Evolutionary conservation across 1,284 basidiomycete genomes (phyloP), one percentile per base, ranked within the genome.

Genomic region (Leccinum griseonigrum): DNA sequence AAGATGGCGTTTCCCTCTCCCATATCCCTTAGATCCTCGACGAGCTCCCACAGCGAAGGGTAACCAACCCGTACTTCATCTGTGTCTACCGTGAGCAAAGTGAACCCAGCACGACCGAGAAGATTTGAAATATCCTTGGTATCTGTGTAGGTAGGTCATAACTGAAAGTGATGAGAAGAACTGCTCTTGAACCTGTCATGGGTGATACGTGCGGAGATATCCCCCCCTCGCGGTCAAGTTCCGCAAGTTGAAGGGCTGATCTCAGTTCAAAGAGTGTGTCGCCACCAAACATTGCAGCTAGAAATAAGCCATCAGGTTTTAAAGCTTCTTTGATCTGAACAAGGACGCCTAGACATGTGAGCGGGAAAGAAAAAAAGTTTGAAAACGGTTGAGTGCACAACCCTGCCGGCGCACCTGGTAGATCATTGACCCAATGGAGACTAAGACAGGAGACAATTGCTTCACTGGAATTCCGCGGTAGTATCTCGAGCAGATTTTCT

Each of bases 351-450:
- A 48, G 54, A 54, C 55, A 40, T 54, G 40, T 50, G 31, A 34
- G 11, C 52, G n/a, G 5, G 31, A n/a, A 56, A 52, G 34, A 52
- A 34, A 29, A 34, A 29, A n/a, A 1, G 7, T 66, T 22, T 34
- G 16, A 36, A 32, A 34, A 16, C 6, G 18, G 54, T 32, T 36
- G 14, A 2, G 22, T 54, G 13, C 16, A 40, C n/a, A 54, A 36
- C 14, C 43, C 34, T n/a, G 63, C 79, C 48, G 51, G 63, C 61
- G 43, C 7, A 92, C 94, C 94, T 63, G 96, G 97, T 13, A 99
- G 84, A 77, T 99, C 97, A 69, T 99, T 99, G 9, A 98, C 88
- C 97, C 97, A 99, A 70, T 99, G 97, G 58, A 99, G 80, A 61
- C 90, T 91, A 3, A 97, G 83, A 69, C 92, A 95, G 14, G 94